Evolutionary conservation across 2,329 filamentous ascomycete genomes (phyloP).

Genomic region (Mycogone perniciosa): DNA sequence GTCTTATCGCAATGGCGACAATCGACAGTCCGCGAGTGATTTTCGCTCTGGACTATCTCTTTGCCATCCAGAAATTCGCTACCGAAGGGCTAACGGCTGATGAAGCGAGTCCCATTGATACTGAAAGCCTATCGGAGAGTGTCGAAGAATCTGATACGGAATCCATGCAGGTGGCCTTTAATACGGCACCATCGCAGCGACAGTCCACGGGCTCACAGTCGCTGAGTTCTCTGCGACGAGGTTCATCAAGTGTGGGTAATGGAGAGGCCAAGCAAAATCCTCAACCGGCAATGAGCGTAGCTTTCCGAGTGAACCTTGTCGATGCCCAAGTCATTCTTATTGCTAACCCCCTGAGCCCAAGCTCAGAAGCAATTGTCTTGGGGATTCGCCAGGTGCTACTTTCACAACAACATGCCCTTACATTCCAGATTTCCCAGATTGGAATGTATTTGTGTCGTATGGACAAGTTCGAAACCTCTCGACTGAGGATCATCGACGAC

Average conservation of each 20-base stretch:
- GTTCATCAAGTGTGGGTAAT: constrained; percentile 15
- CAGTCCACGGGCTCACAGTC: constrained; percentile 26
- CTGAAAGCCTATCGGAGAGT: constrained; percentile 49
- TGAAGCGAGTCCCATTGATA: constrained; percentile 47
- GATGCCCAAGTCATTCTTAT: constrained; percentile 96
- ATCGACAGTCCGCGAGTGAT: constrained; percentile 94
- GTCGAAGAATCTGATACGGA: constrained; percentile 55
- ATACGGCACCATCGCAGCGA: constrained; percentile 16
- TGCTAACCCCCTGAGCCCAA: constrained; percentile 82
- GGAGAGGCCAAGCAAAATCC: constrained; percentile 14
- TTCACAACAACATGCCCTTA: constrained; percentile 89
- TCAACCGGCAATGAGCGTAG: constrained; percentile 57
- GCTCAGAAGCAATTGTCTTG: constrained; percentile 91
- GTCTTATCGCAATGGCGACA: constrained; percentile 83
- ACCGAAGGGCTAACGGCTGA: constrained; percentile 59
- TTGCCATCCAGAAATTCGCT: constrained; percentile 80
- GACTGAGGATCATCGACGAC: constrained; percentile 89
- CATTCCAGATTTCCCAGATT: constrained; percentile 85
- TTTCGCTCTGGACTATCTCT: constrained; percentile 91
- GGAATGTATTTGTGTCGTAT: constrained; percentile 99
- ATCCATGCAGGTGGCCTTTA: constrained; percentile 45
- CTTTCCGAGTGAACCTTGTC: constrained; percentile 88
- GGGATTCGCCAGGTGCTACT: constrained; percentile 90
- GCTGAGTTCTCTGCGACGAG: constrained; percentile 22
- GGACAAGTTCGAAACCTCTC: constrained; percentile 90